Base-by-base conservation (phyloP, 2,329 filamentous ascomycete genomes). In the Pyrenochaeta sp. region DNA sequence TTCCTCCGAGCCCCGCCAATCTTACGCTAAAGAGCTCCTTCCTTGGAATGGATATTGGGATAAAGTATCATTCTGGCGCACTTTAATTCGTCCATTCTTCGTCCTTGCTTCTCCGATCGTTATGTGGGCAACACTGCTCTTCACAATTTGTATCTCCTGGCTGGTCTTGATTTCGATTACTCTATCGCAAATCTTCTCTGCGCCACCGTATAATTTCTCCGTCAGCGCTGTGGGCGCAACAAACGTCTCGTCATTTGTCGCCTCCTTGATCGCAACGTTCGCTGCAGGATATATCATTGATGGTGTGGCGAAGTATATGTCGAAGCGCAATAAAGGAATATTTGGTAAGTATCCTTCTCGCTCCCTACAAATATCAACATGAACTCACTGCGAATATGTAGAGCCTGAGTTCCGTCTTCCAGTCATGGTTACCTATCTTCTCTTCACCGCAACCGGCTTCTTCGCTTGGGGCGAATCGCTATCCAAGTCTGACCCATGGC, bases 111-210 rank as follows among this genome's bases (percentile, higher is more conserved):
- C 60, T 23, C 63, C 65, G 14, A 56, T 63, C 3, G 65, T 68
- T 11, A 56, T 61, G 46, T 68, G 63, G 63, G 65, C 61, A 2
- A 66, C 63, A 9, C 46, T 68, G 17, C 48, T 66, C 5, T 68
- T 66, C 48, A 68, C 65, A 0, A 62, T 63, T 17, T 65, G 63
- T 36, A 63, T 68, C n/a, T 66, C 63, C n/a, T 68, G 65, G 65
- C 61, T 68, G 1, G 63, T 68, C 2, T 49, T 64, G 27, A 68
- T 68, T 33, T 66, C 61, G 6, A 62, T 66, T 27, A 68, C 65
- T 3, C 41, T 68, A 7, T 68, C 65, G 23, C 65, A 68, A 17
- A 68, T 68, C 11, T 66, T 68, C 45, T 66, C 63, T 1, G 63
- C 63, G 0, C 65, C 65, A 3, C 65, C 63, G 2, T 68, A 68